phyloP scores from a whole-genome alignment of 257 asterid genomes.

The Avicennia marina region DNA sequence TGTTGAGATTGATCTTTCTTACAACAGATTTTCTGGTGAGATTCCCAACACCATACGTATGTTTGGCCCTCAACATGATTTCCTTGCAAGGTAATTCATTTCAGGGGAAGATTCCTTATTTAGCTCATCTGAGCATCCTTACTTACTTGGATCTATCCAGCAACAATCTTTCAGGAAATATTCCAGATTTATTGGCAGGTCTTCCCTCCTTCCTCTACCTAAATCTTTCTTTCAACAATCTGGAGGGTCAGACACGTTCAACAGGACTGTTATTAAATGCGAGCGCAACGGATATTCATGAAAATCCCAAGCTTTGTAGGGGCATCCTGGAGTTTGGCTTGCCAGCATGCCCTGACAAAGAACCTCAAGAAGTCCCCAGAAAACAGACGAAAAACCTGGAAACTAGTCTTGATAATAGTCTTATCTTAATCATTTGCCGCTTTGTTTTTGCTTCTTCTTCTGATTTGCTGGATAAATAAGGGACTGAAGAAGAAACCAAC shows the following conservation, averaged over 20 bases:
- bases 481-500: slow-evolving; percentile 13
- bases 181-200: slow-evolving; percentile 25
- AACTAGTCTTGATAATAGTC: slow-evolving; percentile 16
- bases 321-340: slow-evolving; percentile 31
- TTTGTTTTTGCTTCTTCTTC: slow-evolving; percentile 23
- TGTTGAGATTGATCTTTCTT: slow-evolving; percentile 32
- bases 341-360: slow-evolving; percentile 27
- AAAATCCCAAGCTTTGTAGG: slow-evolving; percentile 42
- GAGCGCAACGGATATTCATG: slow-evolving; percentile 24
- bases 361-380: slow-evolving; percentile 14
- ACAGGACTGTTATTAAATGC: slow-evolving; percentile 34
- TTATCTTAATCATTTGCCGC: slow-evolving; percentile 22
- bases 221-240: slow-evolving; percentile 41
- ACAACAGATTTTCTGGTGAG: slow-evolving; percentile 39
- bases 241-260: slow-evolving; percentile 41
- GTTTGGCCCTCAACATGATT: slow-evolving; percentile 32
- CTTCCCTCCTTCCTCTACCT: slow-evolving; percentile 24
- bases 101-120: slow-evolving; percentile 32
- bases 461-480: slow-evolving; percentile 16
- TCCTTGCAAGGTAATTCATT: slow-evolving; percentile 30
- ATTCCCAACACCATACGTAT: slow-evolving; percentile 33
- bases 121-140: slow-evolving; percentile 24
- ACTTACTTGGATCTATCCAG: slow-evolving; percentile 36
- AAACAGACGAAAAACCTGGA: slow-evolving; percentile 8
- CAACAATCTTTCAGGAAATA: slow-evolving; percentile 33